Conservation (phyloP, 179 eudicot genomes). For the Beta corolliflora region DNA sequence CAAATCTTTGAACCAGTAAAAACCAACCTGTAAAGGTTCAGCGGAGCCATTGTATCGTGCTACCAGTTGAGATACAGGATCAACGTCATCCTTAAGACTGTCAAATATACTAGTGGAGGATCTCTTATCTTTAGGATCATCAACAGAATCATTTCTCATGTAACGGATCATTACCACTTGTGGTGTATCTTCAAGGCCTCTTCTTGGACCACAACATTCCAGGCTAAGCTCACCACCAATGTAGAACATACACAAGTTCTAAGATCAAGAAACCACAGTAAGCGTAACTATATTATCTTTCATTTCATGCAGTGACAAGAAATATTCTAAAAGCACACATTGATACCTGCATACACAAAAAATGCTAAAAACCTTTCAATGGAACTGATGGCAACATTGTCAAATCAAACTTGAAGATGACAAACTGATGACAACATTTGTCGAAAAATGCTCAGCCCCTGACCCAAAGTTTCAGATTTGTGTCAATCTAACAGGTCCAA, state of each 20-base stretch:
- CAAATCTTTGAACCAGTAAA: neutral
- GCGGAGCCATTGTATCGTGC: slow-evolving; percentile 76
- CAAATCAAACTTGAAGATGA: slow-evolving; percentile 1
- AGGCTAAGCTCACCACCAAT: slow-evolving; percentile 68
- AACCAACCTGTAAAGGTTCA: slow-evolving; percentile 61
- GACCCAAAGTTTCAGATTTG: neutral
- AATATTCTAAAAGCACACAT: neutral
- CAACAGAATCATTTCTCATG: slow-evolving; percentile 63
- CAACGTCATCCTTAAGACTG: slow-evolving; percentile 54
- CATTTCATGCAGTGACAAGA: slow-evolving; percentile 13
- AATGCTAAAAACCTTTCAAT: neutral
- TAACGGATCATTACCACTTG: slow-evolving; percentile 73
- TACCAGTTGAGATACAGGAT: slow-evolving; percentile 88
- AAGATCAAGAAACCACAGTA: slow-evolving; percentile 30
- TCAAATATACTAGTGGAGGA: slow-evolving; percentile 49
- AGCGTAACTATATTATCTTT: slow-evolving; percentile 4
- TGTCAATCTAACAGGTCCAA: neutral
- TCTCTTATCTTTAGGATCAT: slow-evolving; percentile 42
- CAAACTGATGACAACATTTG: neutral
- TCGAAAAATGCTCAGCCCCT: neutral
- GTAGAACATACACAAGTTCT: slow-evolving; percentile 76
- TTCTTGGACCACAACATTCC: slow-evolving; percentile 86
- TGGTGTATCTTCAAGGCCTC: slow-evolving; percentile 62
- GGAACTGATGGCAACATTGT: slow-evolving; percentile 12
- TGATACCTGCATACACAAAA: neutral